These are phyloP conservation scores for Geranomyces michiganensis DNA, from an alignment of 192 early-diverging fungal species.

Conservation along the genomic window DNA sequence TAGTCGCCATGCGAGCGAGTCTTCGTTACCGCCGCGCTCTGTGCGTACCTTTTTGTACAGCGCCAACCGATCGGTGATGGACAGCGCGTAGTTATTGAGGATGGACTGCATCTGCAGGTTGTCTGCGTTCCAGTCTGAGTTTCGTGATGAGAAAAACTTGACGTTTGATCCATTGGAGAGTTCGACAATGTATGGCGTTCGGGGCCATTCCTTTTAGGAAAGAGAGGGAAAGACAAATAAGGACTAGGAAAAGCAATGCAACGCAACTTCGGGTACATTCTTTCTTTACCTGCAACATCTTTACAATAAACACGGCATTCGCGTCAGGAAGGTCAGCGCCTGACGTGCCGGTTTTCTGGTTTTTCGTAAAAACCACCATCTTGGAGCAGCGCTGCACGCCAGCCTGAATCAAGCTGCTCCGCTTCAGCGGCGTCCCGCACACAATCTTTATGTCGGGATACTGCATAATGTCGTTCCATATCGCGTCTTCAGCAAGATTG, in stretches of 20 bases:
- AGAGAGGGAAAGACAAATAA: neutral
- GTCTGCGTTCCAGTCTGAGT: slow-evolving; percentile 46
- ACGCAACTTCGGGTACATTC: too few species aligned
- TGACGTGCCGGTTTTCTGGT: slow-evolving; percentile 4
- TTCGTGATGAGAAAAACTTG: slow-evolving; percentile 45
- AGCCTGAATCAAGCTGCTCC: slow-evolving; percentile 39
- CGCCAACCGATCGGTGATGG: slow-evolving; percentile 46
- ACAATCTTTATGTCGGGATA: slow-evolving; percentile 30
- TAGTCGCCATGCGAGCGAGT: slow-evolving; percentile 36
- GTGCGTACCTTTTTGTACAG: slow-evolving; percentile 50
- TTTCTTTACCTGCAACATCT: slow-evolving; percentile 47
- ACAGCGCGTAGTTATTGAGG: slow-evolving; percentile 54
- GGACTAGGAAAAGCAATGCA: neutral
- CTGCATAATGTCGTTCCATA: slow-evolving; percentile 19
- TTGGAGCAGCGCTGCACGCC: slow-evolving; percentile 43
- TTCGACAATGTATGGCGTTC: slow-evolving; percentile 49
- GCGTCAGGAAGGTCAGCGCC: slow-evolving; percentile 46
- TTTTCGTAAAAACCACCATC: slow-evolving; percentile 53
- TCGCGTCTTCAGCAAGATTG: neutral
- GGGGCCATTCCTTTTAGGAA: slow-evolving; percentile 54
- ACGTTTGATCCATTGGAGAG: slow-evolving; percentile 52
- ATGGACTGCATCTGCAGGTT: slow-evolving; percentile 54
- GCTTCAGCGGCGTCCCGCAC: slow-evolving; percentile 49
- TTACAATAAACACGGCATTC: slow-evolving; percentile 55
- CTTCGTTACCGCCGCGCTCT: slow-evolving; percentile 30